Base-by-base conservation (phyloP, 345 rosid genomes). In the Trapa incisa region DNA sequence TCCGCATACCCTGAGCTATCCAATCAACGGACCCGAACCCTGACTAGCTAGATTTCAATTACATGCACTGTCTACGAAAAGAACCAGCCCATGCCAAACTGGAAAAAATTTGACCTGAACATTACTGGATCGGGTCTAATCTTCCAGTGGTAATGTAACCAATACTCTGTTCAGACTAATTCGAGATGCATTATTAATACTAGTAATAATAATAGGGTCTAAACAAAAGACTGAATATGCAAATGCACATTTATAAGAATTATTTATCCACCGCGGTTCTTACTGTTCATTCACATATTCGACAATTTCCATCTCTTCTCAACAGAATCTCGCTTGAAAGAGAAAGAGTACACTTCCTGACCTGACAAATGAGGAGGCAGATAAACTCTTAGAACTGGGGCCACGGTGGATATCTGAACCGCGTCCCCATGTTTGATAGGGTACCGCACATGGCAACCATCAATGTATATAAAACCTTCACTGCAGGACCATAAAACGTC, bases 1-100 rank as follows among this genome's bases (percentile, higher is more conserved):
- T 94, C 22, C 99, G 89, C 97, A 89, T 87, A 68, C 96, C 99
- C 69, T 87, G 96, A 4, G 98, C 92, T 52, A 88, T 78, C n/a
- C 97, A 22, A 22, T 22, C 29, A 22, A 22, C 29, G 29, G 29
- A 22, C 29, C 29, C 29, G 0, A 22, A 22, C 29, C 29, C 29
- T 22, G 29, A 22, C 29, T 22, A 0, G 29, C 29, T 22, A 22
- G 29, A 22, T 22, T 22, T 22, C 29, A 22, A 22, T 22, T 22
- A 22, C 29, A 22, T 22, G 29, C 29, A 22, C 29, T 22, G 29
- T 22, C 29, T 22, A 22, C 0, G 29, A 22, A 22, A 22, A 22
- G 29, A 22, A 22, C 29, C 29, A 22, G 29, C 29, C 29, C 29
- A 22, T 22, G 29, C 29, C 29, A 22, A 22, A 22, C 29, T 22